Percentiles rank a stretch among this genome's conserved stretches.
phyloP scores from a whole-genome alignment of 1,284 basidiomycete genomes.

The Ustilago loliicola region DNA sequence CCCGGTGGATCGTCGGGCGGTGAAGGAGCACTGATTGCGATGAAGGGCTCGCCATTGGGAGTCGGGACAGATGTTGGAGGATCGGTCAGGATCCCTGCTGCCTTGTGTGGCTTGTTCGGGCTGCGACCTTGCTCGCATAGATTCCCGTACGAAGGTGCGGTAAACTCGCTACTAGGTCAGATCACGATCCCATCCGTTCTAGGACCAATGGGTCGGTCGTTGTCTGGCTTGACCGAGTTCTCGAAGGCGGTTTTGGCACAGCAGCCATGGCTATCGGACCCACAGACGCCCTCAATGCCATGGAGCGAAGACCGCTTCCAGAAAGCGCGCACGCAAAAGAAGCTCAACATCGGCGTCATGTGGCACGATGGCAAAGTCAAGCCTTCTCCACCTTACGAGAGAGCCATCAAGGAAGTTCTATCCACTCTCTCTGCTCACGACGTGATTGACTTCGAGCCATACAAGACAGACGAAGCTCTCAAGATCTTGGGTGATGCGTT shows the following conservation, averaged over 20 bases:
- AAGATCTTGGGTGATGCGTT: constrained; percentile 61
- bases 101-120: constrained; percentile 78
- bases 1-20: constrained; percentile 78
- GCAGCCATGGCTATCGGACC: constrained; percentile 81
- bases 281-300: constrained; percentile 76
- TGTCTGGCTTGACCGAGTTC: constrained; percentile 78
- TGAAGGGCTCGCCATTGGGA: constrained; percentile 75
- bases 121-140: constrained; percentile 80
- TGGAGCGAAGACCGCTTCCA: constrained; percentile 79
- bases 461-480: constrained; percentile 59
- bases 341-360: constrained; percentile 68
- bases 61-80: constrained; percentile 82
- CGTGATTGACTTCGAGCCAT: constrained; percentile 53
- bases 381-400: constrained; percentile 70
- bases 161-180: constrained; percentile 73
- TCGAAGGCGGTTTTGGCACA: constrained; percentile 75
- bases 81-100: constrained; percentile 77
- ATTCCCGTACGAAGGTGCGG: constrained; percentile 77
- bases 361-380: constrained; percentile 71
- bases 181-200: constrained; percentile 80
- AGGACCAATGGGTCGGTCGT: constrained; percentile 78
- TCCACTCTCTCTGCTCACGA: constrained; percentile 60
- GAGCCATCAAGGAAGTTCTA: constrained; percentile 68
- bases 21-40: constrained; percentile 77
- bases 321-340: constrained; percentile 33